Evolutionary conservation across 305 asterid genomes (phyloP).

Genomic region (Andrographis paniculata): DNA sequence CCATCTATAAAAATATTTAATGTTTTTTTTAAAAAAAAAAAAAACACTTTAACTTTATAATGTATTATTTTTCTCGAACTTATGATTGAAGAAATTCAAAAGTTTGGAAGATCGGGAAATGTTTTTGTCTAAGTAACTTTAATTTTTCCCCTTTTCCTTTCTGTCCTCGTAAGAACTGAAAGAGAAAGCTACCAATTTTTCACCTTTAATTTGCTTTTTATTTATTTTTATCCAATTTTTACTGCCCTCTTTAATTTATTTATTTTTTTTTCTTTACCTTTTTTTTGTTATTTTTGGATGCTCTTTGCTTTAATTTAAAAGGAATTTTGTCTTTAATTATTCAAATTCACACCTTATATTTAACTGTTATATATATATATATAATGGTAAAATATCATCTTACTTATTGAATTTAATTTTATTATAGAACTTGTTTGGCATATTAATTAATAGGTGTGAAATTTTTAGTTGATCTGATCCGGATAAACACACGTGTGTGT

Average conservation of each 20-base stretch:
- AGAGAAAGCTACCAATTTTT: slow-evolving; percentile 32
- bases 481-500: too few relatives aligned
- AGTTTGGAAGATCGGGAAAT: not conserved
- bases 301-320: slow-evolving; percentile 9
- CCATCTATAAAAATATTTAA: not conserved
- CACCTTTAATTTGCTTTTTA: slow-evolving; percentile 30
- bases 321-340: not conserved
- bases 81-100: slow-evolving; percentile 4
- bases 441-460: too few relatives aligned
- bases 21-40: too few relatives aligned
- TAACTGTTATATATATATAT: not conserved
- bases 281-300: not conserved
- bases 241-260: not conserved
- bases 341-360: too few relatives aligned
- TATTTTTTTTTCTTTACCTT: not conserved
- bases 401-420: too few relatives aligned
- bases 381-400: too few relatives aligned
- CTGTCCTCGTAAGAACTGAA: slow-evolving; percentile 31
- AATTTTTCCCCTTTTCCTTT: slow-evolving; percentile 14
- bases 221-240: slow-evolving; percentile 9
- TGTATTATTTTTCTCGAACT: not conserved
- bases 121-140: slow-evolving; percentile 7
- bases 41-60: too few relatives aligned
- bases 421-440: too few relatives aligned
- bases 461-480: too few relatives aligned